Evolutionary conservation across 163 green algal species (phyloP), one percentile per base, ranked within the genome.

Genomic region (Coccomyxa subellipsoidea): DNA sequence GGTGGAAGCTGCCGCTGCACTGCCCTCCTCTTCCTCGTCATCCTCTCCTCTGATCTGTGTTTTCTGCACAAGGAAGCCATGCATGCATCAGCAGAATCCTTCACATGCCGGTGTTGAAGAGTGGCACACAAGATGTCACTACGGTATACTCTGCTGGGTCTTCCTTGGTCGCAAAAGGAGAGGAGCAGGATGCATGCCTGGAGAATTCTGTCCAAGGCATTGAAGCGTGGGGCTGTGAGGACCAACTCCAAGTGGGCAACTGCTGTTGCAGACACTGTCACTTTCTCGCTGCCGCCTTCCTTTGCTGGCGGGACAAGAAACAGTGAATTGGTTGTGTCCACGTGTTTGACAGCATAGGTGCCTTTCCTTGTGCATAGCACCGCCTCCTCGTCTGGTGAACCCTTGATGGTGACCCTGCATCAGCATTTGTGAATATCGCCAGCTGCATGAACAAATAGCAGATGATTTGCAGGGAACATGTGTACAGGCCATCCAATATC

Each of bases 241-340:
- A 36, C n/a, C 80, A 81, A 80, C 25, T 81, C 34, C 35, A 86
- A 21, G 54, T 88, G 84, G 0, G 35, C 34, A 25, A 34, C 71
- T 47, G 71, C 35, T 77, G 32, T 39, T 10, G 71, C 66, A 10
- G 31, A 9, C 32, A 40, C 71, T 7, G 21, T 38, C 15, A 77
- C 71, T 40, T 77, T 77, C 9, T 34, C 32, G 27, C 31, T 25
- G 34, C 21, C 32, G 27, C 1, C 40, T 40, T 88, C 36, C 23
- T 72, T 69, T 31, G 6, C 79, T 76, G 1, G 69, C 70, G 7
- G 82, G 29, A 84, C 84, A 35, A 96, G 81, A 38, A 93, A 80
- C 69, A 94, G 75, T 23, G 85, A 78, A 84, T 96, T 96, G 34
- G 86, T 93, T 0, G 92, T 96, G 73, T 95, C 91, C 69, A 96